phyloP scores from a whole-genome alignment of 140 eudicot species.

The Bidens hawaiensis region DNA sequence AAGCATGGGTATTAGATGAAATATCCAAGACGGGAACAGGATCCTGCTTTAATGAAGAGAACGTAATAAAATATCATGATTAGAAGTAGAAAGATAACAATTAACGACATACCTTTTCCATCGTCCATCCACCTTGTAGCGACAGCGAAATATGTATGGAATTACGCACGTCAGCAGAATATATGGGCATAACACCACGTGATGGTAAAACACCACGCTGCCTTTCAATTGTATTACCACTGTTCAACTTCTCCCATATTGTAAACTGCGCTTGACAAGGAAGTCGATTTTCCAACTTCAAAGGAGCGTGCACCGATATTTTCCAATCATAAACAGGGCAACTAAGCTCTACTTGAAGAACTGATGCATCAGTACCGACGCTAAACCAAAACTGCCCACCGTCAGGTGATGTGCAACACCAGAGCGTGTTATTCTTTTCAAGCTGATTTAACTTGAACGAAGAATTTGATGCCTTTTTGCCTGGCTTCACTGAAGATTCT shows the following conservation, averaged over 20 bases:
- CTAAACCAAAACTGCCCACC: slow-evolving; percentile 76
- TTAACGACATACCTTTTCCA: slow-evolving; percentile 65
- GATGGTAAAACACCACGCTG: slow-evolving; percentile 69
- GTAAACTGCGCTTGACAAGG: slow-evolving; percentile 84
- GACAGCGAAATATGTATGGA: slow-evolving; percentile 56
- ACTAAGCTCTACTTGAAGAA: slow-evolving; percentile 89
- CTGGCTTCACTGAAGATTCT: slow-evolving; percentile 55
- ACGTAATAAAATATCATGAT: background rate
- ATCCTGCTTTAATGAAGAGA: slow-evolving; percentile 46
- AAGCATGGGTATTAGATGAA: slow-evolving; percentile 51
- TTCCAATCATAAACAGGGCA: slow-evolving; percentile 95
- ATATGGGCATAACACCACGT: slow-evolving; percentile 64
- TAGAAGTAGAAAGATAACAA: background rate
- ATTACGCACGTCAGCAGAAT: slow-evolving; percentile 78
- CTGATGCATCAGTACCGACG: slow-evolving; percentile 81
- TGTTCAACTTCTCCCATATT: slow-evolving; percentile 62
- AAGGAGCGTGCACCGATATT: slow-evolving; percentile 74
- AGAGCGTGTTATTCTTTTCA: slow-evolving; percentile 80
- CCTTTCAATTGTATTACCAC: slow-evolving; percentile 57
- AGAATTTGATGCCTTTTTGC: slow-evolving; percentile 36
- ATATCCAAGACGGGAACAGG: slow-evolving; percentile 80
- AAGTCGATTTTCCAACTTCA: slow-evolving; percentile 94
- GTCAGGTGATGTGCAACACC: slow-evolving; percentile 52
- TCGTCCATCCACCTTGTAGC: slow-evolving; percentile 82
- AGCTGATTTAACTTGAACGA: slow-evolving; percentile 63